phyloP scores from a whole-genome alignment of 2,329 filamentous ascomycete genomes.

The Paraphoma sp. region DNA sequence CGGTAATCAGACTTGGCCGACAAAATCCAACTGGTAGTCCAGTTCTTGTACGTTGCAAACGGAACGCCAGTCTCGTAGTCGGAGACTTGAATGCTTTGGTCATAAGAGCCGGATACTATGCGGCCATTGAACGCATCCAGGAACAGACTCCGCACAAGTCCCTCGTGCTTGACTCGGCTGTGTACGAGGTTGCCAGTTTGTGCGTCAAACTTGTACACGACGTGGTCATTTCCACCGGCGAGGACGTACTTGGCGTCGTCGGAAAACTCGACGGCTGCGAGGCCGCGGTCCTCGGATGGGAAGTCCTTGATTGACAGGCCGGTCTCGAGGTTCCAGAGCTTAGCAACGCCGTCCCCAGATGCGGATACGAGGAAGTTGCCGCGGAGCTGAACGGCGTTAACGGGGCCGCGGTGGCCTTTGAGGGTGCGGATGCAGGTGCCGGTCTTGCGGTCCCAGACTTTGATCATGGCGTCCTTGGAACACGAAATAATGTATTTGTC shows the following conservation, averaged over 20 bases:
- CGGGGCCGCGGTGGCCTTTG: slow-evolving; percentile 84
- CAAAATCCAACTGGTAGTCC: slow-evolving; percentile 96
- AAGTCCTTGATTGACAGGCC: slow-evolving; percentile 92
- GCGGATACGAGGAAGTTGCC: slow-evolving; percentile 93
- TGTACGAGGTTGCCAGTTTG: slow-evolving; percentile 84
- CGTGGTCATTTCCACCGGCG: slow-evolving; percentile 92
- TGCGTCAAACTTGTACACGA: slow-evolving; percentile 95
- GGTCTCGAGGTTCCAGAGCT: slow-evolving; percentile 93
- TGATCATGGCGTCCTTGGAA: slow-evolving; percentile 93
- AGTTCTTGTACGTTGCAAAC: slow-evolving; percentile 86
- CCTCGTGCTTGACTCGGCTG: slow-evolving; percentile 81
- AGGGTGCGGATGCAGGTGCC: slow-evolving; percentile 79
- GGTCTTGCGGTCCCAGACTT: slow-evolving; percentile 88
- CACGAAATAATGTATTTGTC: slow-evolving; percentile 93
- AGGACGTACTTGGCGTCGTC: slow-evolving; percentile 94
- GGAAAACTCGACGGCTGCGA: slow-evolving; percentile 95
- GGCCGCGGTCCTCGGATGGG: slow-evolving; percentile 84
- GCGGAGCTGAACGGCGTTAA: slow-evolving; percentile 95
- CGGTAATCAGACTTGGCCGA: slow-evolving; percentile 96
- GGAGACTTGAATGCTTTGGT: slow-evolving; percentile 94
- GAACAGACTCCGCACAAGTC: slow-evolving; percentile 87
- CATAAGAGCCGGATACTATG: slow-evolving; percentile 91
- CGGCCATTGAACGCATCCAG: slow-evolving; percentile 86
- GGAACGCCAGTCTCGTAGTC: slow-evolving; percentile 81
- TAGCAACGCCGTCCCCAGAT: slow-evolving; percentile 90